Evolutionary conservation across 192 early-diverging fungal species (phyloP), one percentile per base, ranked within the genome.

Genomic region (Phycomyces blakesleeanus): DNA sequence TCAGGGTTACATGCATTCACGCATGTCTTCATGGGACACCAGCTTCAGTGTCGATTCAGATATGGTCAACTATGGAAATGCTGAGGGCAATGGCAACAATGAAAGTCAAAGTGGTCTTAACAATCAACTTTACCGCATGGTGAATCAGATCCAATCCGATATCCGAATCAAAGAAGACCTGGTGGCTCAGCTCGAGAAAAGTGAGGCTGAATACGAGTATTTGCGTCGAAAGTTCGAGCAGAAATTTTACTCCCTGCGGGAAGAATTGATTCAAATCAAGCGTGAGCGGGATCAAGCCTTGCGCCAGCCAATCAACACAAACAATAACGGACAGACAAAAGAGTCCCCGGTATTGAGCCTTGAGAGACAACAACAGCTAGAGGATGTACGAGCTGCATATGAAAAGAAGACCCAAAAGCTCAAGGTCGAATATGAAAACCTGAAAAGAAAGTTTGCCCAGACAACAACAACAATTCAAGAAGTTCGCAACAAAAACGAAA

Each of bases 141-240:
- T 85, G 41, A 59, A 76, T 42, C 77, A 83, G 42, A 81, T 85
- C 38, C 81, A 85, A 66, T 69, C 75, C 9, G 83, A 82, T 20
- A 79, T 85, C 21, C 75, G 65, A 16, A 68, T 78, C 16, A 86
- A 86, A 55, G 83, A 86, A 61, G 80, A 84, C 55, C 68, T 86
- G 11, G 81, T 86, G 3, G 22, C 50, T 18, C 82, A 82, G 59
- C 64, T 86, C 2, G 83, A 84, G 61, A 69, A 66, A 24, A 79
- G 71, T 4, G 82, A 86, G 61, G 55, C 57, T 22, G 83, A 86
- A 40, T 84, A 83, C 49, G 61, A 65, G 15, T 67, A 63, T 24
- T 79, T 86, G 78, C 68, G 81, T 9, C 56, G 64, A 20, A 75
- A 78, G 53, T 93, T 89, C 56, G 90, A 93, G 66, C 68, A 81